Base-by-base conservation (phyloP, 257 asterid genomes). In the Coffea eugenioides region DNA sequence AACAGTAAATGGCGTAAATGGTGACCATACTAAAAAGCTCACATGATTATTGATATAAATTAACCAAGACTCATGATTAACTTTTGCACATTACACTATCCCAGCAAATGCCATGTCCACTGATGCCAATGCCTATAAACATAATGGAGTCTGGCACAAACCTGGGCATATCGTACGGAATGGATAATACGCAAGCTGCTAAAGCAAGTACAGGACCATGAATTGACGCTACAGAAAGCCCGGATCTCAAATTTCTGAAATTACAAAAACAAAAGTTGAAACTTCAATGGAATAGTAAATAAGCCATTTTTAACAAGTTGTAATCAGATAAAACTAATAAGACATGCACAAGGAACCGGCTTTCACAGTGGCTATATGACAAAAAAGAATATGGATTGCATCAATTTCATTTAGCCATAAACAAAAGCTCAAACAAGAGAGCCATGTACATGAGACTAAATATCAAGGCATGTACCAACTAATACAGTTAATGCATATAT, bases 101-200 rank as follows among this genome's bases (percentile, higher is more conserved):
- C 7, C 10, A 7, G n/a, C 27, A 45, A 43, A 34, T 68, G 73
- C 49, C 49, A 68, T 68, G 6, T 36, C 45, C 25, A 68, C 15
- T 1, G n/a, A 20, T 48, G 56, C 39, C 78, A 56, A 74, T 34
- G 10, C 11, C 36, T 56, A 43, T 31, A 7, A 12, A 67, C 6
- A 52, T 1, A 18, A 0, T 20, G 25, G 65, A 3, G 69, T 56
- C 76, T 69, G 23, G 77, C 69, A 84, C 82, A 71, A 82, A 92
- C 99, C 99, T 90, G 79, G 99, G 98, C 95, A 96, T 94, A 85
- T 96, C 99, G 79, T 96, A 96, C 59, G 99, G 98, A 85, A 91
- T 95, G 43, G 98, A 96, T 64, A 96, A 87, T 52, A 96, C 94
- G 36, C 98, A 94, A 71, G 99, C 98, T 67, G 94, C 95, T 88